Conservation (phyloP, 1,284 basidiomycete genomes). For the Pseudozyma sp. region DNA sequence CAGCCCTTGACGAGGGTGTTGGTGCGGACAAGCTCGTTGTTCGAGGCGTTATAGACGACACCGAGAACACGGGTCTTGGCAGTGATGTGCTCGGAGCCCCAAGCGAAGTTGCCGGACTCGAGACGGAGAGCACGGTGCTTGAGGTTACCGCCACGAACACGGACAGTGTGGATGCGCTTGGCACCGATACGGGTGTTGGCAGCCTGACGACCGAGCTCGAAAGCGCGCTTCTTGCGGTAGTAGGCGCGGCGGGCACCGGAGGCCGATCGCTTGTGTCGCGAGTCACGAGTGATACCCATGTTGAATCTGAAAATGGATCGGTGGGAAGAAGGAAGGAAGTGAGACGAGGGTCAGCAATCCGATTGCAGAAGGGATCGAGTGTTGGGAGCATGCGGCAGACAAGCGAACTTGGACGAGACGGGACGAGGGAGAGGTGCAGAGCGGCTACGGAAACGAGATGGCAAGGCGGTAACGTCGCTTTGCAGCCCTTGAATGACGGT, state of each 20-base stretch:
- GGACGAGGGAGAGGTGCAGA: no score
- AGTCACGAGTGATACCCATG: constrained; percentile 69
- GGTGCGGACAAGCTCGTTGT: constrained; percentile 69
- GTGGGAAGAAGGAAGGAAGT: background rate
- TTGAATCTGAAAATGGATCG: constrained; percentile 39
- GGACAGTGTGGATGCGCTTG: constrained; percentile 68
- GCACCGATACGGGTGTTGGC: constrained; percentile 68
- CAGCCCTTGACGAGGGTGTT: constrained; percentile 69
- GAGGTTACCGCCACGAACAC: constrained; percentile 68
- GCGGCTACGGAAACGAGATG: no score
- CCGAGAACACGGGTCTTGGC: constrained; percentile 68
- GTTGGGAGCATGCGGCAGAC: background rate
- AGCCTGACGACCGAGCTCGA: constrained; percentile 68
- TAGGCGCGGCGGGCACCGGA: constrained; percentile 67
- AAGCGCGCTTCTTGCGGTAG: constrained; percentile 69
- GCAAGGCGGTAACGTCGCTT: no score
- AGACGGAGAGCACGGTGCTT: constrained; percentile 68
- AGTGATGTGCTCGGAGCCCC: constrained; percentile 69
- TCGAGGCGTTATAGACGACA: constrained; percentile 69
- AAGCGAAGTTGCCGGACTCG: constrained; percentile 68
- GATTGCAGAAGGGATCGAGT: background rate
- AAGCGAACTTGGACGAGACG: no score
- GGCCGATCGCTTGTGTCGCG: constrained; percentile 68
- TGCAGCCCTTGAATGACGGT: no score
- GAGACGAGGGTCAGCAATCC: background rate